phyloP scores from a whole-genome alignment of 1,284 basidiomycete genomes.

The Pisolithus thermaeus region DNA sequence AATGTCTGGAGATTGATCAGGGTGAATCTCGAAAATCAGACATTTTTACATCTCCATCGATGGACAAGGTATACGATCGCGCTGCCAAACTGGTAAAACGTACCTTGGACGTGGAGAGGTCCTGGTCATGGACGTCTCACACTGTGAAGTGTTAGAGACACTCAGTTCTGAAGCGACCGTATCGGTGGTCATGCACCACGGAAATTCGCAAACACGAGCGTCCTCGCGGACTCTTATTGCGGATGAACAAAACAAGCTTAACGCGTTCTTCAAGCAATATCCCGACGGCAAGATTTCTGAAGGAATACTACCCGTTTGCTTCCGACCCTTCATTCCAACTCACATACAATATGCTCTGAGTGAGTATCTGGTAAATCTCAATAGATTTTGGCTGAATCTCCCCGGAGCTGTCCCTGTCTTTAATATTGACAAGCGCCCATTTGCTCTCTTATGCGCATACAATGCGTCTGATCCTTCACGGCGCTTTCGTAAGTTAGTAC shows the following conservation, averaged over 20 bases:
- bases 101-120: constrained; percentile 92
- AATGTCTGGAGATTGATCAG: constrained; percentile 89
- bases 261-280: constrained; percentile 69
- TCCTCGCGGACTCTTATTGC: constrained; percentile 50
- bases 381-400: constrained; percentile 1
- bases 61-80: constrained; percentile 84
- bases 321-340: constrained; percentile 73
- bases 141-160: constrained; percentile 83
- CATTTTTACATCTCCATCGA: constrained; percentile 44
- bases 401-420: constrained; percentile 80
- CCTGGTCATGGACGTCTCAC: constrained; percentile 87
- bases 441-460: constrained; percentile 89
- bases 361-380: constrained; percentile 32
- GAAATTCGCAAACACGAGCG: constrained; percentile 27
- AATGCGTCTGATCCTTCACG: constrained; percentile 75
- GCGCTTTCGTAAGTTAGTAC: constrained; percentile 58
- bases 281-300: constrained; percentile 86
- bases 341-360: constrained; percentile 82
- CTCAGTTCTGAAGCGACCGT: constrained; percentile 61
- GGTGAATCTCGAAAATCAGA: constrained; percentile 32
- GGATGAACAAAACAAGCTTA: constrained; percentile 69
- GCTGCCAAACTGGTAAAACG: constrained; percentile 85
- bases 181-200: constrained; percentile 54
- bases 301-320: constrained; percentile 70
- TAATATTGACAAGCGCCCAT: constrained; percentile 90